phyloP scores from a whole-genome alignment of 768 basidiomycete genomes.

The Pleurotus giganteus region DNA sequence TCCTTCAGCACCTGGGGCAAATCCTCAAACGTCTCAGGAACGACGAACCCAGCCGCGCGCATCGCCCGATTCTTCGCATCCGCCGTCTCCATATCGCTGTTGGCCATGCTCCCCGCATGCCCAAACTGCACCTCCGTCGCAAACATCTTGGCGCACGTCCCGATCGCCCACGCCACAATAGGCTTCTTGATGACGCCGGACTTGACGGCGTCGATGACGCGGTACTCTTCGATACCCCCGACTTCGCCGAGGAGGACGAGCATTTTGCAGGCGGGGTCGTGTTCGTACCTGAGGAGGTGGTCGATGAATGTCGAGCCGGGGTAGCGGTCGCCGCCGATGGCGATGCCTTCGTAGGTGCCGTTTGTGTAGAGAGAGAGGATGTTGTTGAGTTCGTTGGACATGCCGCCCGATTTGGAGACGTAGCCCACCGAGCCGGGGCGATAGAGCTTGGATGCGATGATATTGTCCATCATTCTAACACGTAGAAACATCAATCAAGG shows the following conservation, averaged over 20 bases:
- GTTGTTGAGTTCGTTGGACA: slow-evolving; percentile 99
- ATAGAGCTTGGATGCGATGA: slow-evolving; percentile 98
- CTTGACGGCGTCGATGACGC: slow-evolving; percentile 97
- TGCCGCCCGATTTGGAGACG: slow-evolving; percentile 99
- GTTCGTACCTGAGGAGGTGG: slow-evolving; percentile 96
- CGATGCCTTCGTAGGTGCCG: slow-evolving; percentile 99
- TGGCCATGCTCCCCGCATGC: slow-evolving; percentile 97
- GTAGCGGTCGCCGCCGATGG: slow-evolving; percentile 99
- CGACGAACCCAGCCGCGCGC: slow-evolving; percentile 92
- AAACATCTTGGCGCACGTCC: slow-evolving; percentile 99
- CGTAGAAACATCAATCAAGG: slow-evolving; percentile 12
- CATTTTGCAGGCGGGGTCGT: slow-evolving; percentile 97
- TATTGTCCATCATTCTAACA: slow-evolving; percentile 98
- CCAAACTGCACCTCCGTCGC: slow-evolving; percentile 99
- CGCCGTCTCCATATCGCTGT: slow-evolving; percentile 96
- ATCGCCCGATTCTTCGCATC: slow-evolving; percentile 97
- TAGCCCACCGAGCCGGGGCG: slow-evolving; percentile 96
- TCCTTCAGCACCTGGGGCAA: slow-evolving; percentile 82
- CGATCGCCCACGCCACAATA: slow-evolving; percentile 99
- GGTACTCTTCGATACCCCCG: slow-evolving; percentile 98
- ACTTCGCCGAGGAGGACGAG: slow-evolving; percentile 98
- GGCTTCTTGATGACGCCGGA: slow-evolving; percentile 93
- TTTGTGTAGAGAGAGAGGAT: slow-evolving; percentile 95
- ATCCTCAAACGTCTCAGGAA: slow-evolving; percentile 97
- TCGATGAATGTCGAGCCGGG: slow-evolving; percentile 99